Evolutionary conservation across 495 filamentous ascomycete species (phyloP), one percentile per base, ranked within the genome.

Genomic region (Annulohypoxylon stygium): DNA sequence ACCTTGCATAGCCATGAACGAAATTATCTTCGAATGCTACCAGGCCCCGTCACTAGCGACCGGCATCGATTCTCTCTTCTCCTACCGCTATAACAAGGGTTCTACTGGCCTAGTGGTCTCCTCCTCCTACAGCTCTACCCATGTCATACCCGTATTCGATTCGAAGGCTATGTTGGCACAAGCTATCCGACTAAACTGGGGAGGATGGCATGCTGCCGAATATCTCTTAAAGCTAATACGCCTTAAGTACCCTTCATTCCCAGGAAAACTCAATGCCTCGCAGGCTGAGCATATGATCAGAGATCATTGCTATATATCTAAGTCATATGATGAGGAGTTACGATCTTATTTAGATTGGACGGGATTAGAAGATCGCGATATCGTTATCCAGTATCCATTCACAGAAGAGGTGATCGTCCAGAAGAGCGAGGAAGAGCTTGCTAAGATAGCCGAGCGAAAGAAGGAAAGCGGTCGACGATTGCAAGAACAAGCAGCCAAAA

Each of bases 1-100:
- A 45, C 59, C 10, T 33, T 30, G 10, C 51, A 26, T 72, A 98
- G 94, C 93, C 72, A 98, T 98, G 94, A 96, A 92, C 65, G 96
- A 99, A 80, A 93, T 98, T 63, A 84, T 99, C 23, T 99, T 97
- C 80, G 96, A 99, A 76, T 94, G 92, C 82, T 99, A 98, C 83
- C 87, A 86, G 47, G 94, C 92, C 4, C 95, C 97, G 0, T 93
- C 91, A 1, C 88, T 98, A 3, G 91, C 93, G 37, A 97, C 94
- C 77, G 96, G 96, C 36, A 96, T 99, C 81, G 96, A 99, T 80
- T 94, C 93, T 2, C 88, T 99, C 4, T 98, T 98, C 81, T 95
- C 95, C 7, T 99, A 97, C 84, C 88, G 90, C 41, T 92, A 97
- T 81, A 98, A 99, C 76, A 86, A 91, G 53, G 96, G 96, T 64